These are phyloP conservation scores for Scedosporium dehoogii DNA, from an alignment of 2,329 filamentous ascomycete species.

Conservation along the genomic window DNA sequence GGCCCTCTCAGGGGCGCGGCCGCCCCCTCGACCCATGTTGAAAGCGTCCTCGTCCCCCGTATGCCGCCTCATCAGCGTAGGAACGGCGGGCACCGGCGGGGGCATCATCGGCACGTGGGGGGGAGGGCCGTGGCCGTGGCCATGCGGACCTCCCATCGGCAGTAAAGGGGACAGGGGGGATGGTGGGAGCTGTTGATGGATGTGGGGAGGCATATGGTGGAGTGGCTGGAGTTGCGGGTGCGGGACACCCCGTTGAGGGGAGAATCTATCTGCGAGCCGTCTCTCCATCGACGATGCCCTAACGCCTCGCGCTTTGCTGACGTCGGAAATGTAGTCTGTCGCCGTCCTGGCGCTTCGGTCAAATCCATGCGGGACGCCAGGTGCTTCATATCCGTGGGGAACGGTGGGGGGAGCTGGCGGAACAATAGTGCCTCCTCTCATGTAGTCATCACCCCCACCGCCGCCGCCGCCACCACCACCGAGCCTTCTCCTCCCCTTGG, in stretches of 20 bases:
- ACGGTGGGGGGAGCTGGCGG: not conserved
- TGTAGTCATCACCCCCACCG: not conserved
- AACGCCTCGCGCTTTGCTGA: slow-evolving; percentile 3
- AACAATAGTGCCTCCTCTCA: not conserved
- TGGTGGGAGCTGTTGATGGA: not conserved
- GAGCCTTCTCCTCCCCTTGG: not conserved
- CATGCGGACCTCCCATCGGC: not conserved
- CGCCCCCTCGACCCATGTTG: not conserved
- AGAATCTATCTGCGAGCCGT: slow-evolving; percentile 7
- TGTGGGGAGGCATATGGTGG: not conserved
- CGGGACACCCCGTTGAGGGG: not conserved
- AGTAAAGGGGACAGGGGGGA: slow-evolving; percentile 2
- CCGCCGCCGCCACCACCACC: not conserved
- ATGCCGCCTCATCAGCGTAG: not conserved
- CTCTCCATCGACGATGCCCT: slow-evolving; percentile 3
- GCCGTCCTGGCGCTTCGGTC: slow-evolving; percentile 2
- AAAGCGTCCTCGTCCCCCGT: not conserved
- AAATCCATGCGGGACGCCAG: not conserved
- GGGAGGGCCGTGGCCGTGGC: not conserved
- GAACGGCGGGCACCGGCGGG: not conserved
- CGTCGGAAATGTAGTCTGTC: slow-evolving; percentile 7
- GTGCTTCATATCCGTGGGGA: not conserved
- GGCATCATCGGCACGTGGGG: not conserved
- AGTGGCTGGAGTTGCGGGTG: not conserved
- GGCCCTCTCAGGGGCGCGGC: not conserved